These are phyloP conservation scores for Torrubiella hemipterigena DNA, from an alignment of 2,329 filamentous ascomycete genomes.

Conservation along the genomic window DNA sequence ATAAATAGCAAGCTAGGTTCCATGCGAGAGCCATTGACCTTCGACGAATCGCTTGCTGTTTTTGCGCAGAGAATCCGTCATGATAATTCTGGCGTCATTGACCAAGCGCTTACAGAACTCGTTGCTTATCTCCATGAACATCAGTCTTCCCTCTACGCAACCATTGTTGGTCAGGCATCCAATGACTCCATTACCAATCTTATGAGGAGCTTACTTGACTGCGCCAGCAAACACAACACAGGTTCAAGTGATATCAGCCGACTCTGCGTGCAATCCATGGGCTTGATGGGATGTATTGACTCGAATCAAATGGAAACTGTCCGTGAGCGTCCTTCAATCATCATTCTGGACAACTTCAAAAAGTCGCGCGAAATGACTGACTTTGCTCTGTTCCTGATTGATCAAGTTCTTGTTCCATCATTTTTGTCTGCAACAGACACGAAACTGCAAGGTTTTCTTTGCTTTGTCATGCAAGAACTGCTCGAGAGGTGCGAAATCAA, in stretches of 20 bases:
- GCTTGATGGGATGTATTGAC: slow-evolving; percentile 83
- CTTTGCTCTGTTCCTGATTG: slow-evolving; percentile 75
- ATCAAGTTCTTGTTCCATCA: slow-evolving; percentile 78
- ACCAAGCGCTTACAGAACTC: slow-evolving; percentile 70
- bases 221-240: slow-evolving; percentile 67
- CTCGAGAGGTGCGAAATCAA: slow-evolving; percentile 67
- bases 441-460: slow-evolving; percentile 78
- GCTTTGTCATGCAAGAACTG: slow-evolving; percentile 89
- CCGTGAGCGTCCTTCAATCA: slow-evolving; percentile 67
- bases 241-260: slow-evolving; percentile 54
- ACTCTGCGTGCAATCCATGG: slow-evolving; percentile 71
- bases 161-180: slow-evolving; percentile 72
- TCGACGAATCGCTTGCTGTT: slow-evolving; percentile 52
- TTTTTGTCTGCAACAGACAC: slow-evolving; percentile 87
- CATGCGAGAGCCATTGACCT: slow-evolving; percentile 38
- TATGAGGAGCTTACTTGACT: slow-evolving; percentile 71
- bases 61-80: slow-evolving; percentile 66
- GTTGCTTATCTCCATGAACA: slow-evolving; percentile 58
- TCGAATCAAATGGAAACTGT: slow-evolving; percentile 77
- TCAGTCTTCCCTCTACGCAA: slow-evolving; percentile 68
- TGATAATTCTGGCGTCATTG: slow-evolving; percentile 77
- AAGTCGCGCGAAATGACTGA: slow-evolving; percentile 66
- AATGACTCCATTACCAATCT: slow-evolving; percentile 61
- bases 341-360: slow-evolving; percentile 80
- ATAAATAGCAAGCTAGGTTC: slow-evolving; percentile 54